Percentiles rank a stretch among this genome's conserved stretches.
Conservation (phyloP, 2,329 filamentous ascomycete genomes). For the Pseudogymnoascus sp. region DNA sequence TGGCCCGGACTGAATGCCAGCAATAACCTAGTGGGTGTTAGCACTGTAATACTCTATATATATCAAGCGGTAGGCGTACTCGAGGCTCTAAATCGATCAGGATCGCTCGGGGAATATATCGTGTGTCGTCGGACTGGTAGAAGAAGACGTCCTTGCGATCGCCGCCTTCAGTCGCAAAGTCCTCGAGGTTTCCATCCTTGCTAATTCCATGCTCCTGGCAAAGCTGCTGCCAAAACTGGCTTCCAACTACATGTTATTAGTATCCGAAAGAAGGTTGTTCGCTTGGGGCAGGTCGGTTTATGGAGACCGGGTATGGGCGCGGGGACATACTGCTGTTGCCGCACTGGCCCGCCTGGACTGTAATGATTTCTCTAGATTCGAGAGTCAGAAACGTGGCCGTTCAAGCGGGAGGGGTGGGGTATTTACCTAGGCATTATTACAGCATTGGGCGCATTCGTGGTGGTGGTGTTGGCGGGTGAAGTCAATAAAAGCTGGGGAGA, state of each 20-base stretch:
- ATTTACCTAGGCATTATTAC: constrained; percentile 30
- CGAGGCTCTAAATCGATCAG: constrained; percentile 90
- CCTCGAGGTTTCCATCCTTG: constrained; percentile 92
- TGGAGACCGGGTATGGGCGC: constrained; percentile 13
- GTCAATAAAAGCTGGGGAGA: constrained; percentile 7
- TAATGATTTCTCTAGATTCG: constrained; percentile 83
- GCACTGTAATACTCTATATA: background rate
- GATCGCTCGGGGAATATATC: constrained; percentile 95
- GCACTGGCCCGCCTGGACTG: constrained; percentile 97
- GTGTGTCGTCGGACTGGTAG: constrained; percentile 97
- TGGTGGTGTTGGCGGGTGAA: background rate
- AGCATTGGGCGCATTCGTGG: constrained; percentile 18
- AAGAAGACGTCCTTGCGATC: constrained; percentile 99
- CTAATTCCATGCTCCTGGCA: constrained; percentile 98
- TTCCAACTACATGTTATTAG: constrained; percentile 59
- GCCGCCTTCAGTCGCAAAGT: constrained; percentile 94
- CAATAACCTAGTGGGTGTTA: constrained; percentile 56
- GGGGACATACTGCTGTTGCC: constrained; percentile 87
- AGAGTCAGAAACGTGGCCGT: constrained; percentile 10
- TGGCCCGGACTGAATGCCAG: constrained; percentile 83
- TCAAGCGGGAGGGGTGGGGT: background rate
- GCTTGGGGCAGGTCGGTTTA: background rate
- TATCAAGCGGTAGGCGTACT: constrained; percentile 39
- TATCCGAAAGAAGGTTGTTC: constrained; percentile 17
- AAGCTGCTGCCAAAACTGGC: constrained; percentile 98